Percentiles rank a stretch among this genome's conserved stretches.
Evolutionary conservation across 768 basidiomycete species (phyloP).

Genomic region (Collybiopsis confluens): DNA sequence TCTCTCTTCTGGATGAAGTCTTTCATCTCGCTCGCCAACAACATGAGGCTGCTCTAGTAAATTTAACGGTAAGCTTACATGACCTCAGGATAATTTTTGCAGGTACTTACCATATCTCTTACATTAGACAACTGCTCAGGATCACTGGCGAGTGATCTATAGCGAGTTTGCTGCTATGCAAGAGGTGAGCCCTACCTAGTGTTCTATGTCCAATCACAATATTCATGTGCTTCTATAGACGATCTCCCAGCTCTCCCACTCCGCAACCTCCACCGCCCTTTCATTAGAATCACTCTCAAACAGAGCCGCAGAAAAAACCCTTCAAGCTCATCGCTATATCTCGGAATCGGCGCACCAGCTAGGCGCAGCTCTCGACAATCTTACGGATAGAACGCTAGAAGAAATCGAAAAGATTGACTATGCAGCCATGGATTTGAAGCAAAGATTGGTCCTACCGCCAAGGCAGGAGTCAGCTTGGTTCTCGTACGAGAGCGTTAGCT

Average conservation of each 20-base stretch:
- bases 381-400: slow-evolving; percentile 33
- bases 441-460: slow-evolving; percentile 20
- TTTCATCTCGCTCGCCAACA: background rate
- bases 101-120: background rate
- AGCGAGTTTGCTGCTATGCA: slow-evolving; percentile 22
- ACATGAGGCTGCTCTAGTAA: background rate
- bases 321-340: slow-evolving; percentile 31
- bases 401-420: slow-evolving; percentile 46
- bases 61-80: background rate
- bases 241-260: slow-evolving; percentile 18
- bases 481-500: background rate
- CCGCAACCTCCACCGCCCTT: slow-evolving; percentile 18
- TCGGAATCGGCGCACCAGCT: slow-evolving; percentile 31
- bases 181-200: slow-evolving; percentile 17
- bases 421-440: slow-evolving; percentile 32
- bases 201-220: no score
- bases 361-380: slow-evolving; percentile 27
- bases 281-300: slow-evolving; percentile 26
- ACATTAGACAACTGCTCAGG: slow-evolving; percentile 25
- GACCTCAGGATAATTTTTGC: background rate
- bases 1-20: background rate
- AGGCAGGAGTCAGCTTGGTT: background rate
- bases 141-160: slow-evolving; percentile 21
- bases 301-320: slow-evolving; percentile 24
- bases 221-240: no score